Base-by-base conservation (phyloP, 139 green algal genomes). In the Tetradesmus obliquus region DNA sequence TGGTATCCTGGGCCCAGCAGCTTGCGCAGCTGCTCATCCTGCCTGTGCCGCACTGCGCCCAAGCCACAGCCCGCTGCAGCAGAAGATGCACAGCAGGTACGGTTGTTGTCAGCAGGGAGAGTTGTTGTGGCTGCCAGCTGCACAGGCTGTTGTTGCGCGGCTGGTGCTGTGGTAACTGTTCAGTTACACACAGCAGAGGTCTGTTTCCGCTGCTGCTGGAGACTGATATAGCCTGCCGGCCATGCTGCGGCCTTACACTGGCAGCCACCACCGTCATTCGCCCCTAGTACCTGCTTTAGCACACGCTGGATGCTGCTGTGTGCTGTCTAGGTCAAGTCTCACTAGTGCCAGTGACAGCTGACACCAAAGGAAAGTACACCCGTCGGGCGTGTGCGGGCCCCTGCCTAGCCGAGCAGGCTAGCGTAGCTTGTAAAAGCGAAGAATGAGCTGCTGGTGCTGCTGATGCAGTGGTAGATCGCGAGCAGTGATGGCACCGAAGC, bases 11-110 rank as follows among this genome's bases (percentile, higher is more conserved):
- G 22, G 55, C 86, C 86, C 12, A 74, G 55, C 12, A 90, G 53
- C 53, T 84, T 90, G 55, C 69, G 86, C 58, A 90, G 53, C 20
- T 90, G 86, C 60, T 53, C 22, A 45, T 89, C 24, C 85, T 89
- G 85, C 62, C 62, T 32, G 66, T 82, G 62, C 2, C 85, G 66
- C 60, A 89, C 85, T 9, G 62, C 66, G 32, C 55, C 54, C 20
- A 66, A 15, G 8, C 85, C 85, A 19, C 85, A 89, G n/a, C 76
- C 76, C 24, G 76, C 76, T 51, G 72, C 54, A 66, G 19, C n/a
- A 5, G 51, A 87, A 32, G 32, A 83, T 80, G 12, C 22, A 15
- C 53, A 5, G 7, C 7, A 15, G 7, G n/a, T 10, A 13, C 12
- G 10, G 60, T 13, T 19, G 60, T 19, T 19, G 60, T 72, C 60